Conservation (phyloP, 345 rosid genomes). For the Salix suchowensis region DNA sequence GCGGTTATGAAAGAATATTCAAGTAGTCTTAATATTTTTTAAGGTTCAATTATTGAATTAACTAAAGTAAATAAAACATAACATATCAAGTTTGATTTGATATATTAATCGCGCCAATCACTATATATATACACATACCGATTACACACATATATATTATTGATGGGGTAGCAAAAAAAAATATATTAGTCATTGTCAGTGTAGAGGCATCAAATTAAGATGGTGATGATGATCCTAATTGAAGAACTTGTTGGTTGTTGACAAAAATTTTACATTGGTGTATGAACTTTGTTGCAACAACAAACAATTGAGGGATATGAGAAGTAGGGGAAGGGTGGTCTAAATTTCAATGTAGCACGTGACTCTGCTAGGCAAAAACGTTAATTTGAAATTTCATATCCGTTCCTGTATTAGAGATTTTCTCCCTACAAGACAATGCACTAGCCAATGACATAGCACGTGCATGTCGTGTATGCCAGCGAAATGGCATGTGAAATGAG, state of each 20-base stretch:
- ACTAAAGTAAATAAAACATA: background rate
- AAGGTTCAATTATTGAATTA: background rate
- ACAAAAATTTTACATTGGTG: conserved; percentile 14
- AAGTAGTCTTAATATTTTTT: too few species aligned
- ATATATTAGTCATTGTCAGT: background rate
- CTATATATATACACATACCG: background rate
- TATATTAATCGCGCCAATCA: background rate
- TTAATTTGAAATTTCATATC: conserved; percentile 8
- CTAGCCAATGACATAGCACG: conserved; percentile 44
- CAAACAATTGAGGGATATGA: background rate
- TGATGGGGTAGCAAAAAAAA: background rate
- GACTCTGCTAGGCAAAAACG: conserved; percentile 28
- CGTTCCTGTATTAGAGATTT: conserved; percentile 10
- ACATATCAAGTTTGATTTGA: background rate
- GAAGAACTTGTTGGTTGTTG: conserved; percentile 29
- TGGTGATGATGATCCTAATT: conserved; percentile 3
- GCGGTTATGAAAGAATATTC: background rate
- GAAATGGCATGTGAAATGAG: conserved; percentile 45
- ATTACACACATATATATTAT: background rate
- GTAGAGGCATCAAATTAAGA: conserved; percentile 11
- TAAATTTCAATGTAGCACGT: conserved; percentile 25
- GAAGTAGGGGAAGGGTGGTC: background rate
- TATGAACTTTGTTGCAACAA: background rate
- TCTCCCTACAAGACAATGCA: conserved; percentile 13
- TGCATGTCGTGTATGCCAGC: conserved; percentile 47